These are phyloP conservation scores for Penicillium sp. DNA, from an alignment of 2,329 filamentous ascomycete genomes.

Conservation along the genomic window DNA sequence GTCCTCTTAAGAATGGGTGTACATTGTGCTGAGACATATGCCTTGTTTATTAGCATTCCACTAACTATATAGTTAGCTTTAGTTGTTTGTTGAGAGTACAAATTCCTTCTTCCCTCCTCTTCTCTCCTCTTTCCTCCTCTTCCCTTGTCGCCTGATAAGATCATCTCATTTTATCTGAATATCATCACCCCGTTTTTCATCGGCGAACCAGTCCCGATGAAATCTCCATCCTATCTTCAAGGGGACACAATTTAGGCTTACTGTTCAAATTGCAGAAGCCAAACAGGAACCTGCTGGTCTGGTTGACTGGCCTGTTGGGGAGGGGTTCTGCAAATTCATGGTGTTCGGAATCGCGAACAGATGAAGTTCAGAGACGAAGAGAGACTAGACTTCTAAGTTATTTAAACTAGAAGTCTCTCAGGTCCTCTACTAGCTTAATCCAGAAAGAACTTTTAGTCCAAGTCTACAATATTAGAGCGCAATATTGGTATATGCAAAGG, in stretches of 20 bases:
- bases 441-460: neutral
- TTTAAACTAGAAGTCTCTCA: no score
- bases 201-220: neutral
- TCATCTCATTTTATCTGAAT: neutral
- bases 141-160: neutral
- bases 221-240: neutral
- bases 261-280: neutral
- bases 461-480: neutral
- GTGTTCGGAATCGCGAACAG: neutral
- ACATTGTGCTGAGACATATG: neutral
- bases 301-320: neutral
- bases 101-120: neutral
- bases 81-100: neutral
- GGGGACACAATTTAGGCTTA: neutral
- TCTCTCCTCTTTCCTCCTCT: neutral
- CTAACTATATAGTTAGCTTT: neutral
- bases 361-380: no score
- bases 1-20: neutral
- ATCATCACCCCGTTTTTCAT: neutral
- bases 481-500: neutral
- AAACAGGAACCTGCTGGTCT: neutral
- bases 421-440: neutral
- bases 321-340: neutral
- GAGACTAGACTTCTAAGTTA: neutral
- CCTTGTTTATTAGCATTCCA: neutral